Conservation (phyloP, 345 rosid genomes). For the Trapa incisa region DNA sequence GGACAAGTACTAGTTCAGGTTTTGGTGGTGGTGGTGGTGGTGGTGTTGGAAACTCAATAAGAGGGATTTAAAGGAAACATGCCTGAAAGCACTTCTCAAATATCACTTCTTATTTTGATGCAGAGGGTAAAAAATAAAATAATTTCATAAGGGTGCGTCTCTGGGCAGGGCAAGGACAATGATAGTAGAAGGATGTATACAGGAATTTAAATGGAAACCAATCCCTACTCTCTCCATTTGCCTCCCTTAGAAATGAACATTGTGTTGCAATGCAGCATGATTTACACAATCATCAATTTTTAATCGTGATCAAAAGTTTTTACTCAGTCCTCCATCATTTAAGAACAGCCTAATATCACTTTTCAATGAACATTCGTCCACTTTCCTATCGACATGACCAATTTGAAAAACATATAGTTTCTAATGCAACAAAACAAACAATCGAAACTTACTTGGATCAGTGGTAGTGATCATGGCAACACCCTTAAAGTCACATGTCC, state of each 20-base stretch:
- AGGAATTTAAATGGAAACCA: not conserved
- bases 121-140: no score
- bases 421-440: not conserved
- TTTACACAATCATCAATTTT: not conserved
- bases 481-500: constrained; percentile 94
- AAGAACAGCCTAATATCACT: no score
- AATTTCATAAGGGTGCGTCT: not conserved
- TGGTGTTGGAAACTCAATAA: not conserved
- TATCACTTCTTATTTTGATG: not conserved
- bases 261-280: not conserved
- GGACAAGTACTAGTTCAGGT: not conserved
- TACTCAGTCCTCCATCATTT: no score
- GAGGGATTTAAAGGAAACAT: not conserved
- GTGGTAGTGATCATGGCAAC: constrained; percentile 90
- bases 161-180: not conserved
- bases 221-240: not conserved
- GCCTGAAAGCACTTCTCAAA: not conserved
- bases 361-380: no score
- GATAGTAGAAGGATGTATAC: not conserved
- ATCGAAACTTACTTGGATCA: constrained; percentile 70
- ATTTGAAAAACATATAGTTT: not conserved
- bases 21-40: not conserved
- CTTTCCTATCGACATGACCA: not conserved
- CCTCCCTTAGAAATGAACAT: not conserved
- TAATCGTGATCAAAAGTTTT: no score